Evolutionary conservation across 2,329 filamentous ascomycete species (phyloP).

Genomic region (Aspergillus sp.): DNA sequence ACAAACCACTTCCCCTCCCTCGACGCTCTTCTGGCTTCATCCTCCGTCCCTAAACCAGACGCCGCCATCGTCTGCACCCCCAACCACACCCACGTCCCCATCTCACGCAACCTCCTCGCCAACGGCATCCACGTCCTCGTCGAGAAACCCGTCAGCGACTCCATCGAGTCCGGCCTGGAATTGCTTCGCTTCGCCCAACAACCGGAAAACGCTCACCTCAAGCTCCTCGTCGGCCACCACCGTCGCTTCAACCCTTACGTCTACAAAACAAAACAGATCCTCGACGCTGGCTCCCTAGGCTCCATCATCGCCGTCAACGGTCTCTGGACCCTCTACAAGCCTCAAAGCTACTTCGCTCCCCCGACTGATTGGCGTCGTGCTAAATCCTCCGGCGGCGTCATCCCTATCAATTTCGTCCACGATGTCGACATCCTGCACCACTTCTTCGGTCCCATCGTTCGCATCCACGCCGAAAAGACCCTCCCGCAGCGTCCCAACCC

Average conservation of each 20-base stretch:
- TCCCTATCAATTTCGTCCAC: conserved; percentile 58
- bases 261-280: conserved; percentile 42
- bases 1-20: conserved; percentile 40
- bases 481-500: conserved; percentile 35
- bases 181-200: conserved; percentile 16
- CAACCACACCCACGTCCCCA: conserved; percentile 52
- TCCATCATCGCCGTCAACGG: conserved; percentile 50
- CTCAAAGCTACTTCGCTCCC: conserved; percentile 46
- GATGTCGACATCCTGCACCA: conserved; percentile 57
- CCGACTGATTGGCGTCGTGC: conserved; percentile 46
- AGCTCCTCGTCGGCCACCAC: conserved; percentile 55
- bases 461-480: conserved; percentile 49
- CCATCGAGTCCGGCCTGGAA: conserved; percentile 15
- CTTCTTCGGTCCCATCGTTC: conserved; percentile 49
- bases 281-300: conserved; percentile 42
- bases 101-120: conserved; percentile 46
- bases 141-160: conserved; percentile 53
- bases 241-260: conserved; percentile 57
- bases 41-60: conserved; percentile 35
- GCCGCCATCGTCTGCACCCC: conserved; percentile 57
- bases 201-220: conserved; percentile 24
- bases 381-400: conserved; percentile 45
- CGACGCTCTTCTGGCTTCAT: conserved; percentile 37
- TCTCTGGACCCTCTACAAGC: conserved; percentile 52
- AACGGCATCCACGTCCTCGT: conserved; percentile 51